Conservation (phyloP, 2,329 filamentous ascomycete genomes). For the Sordariomycetes sp. region DNA sequence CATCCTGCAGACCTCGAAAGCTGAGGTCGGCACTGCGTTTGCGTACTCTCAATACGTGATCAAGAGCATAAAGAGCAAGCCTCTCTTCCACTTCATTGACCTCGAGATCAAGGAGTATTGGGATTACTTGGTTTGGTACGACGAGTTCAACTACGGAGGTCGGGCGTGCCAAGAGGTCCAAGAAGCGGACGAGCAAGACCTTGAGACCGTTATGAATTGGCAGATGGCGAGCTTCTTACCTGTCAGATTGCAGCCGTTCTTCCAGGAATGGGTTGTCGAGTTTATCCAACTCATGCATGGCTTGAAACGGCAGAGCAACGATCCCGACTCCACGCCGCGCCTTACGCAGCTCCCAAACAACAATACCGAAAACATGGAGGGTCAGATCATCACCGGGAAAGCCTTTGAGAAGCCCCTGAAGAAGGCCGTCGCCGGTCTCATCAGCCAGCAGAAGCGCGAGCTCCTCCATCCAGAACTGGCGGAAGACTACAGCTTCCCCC, state of each 20-base stretch:
- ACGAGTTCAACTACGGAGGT: conserved; percentile 97
- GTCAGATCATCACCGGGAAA: conserved; percentile 62
- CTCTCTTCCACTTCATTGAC: conserved; percentile 94
- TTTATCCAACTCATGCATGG: conserved; percentile 92
- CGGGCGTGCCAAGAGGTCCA: conserved; percentile 80
- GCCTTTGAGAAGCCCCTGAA: conserved; percentile 82
- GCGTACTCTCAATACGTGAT: conserved; percentile 97
- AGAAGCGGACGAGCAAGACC: conserved; percentile 60
- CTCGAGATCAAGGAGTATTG: conserved; percentile 98
- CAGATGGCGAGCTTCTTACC: conserved; percentile 90
- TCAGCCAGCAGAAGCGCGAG: conserved; percentile 79
- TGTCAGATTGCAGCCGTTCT: conserved; percentile 66
- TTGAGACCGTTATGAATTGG: conserved; percentile 97
- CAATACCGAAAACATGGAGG: conserved; percentile 49
- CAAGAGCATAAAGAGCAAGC: conserved; percentile 92
- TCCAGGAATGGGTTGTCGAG: conserved; percentile 88
- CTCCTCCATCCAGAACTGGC: conserved; percentile 82
- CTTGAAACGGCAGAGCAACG: conserved; percentile 55
- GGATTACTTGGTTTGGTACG: conserved; percentile 98
- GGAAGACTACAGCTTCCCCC: conserved; percentile 77
- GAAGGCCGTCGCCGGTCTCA: conserved; percentile 75
- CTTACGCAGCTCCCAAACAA: conserved; percentile 47
- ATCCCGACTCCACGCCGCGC: conserved; percentile 41
- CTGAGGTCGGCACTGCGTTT: conserved; percentile 91
- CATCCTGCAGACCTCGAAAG: conserved; percentile 90